Percentiles rank a stretch among this genome's conserved stretches.
phyloP scores from a whole-genome alignment of 2,329 filamentous ascomycete genomes.

The Xylaria polymorpha region DNA sequence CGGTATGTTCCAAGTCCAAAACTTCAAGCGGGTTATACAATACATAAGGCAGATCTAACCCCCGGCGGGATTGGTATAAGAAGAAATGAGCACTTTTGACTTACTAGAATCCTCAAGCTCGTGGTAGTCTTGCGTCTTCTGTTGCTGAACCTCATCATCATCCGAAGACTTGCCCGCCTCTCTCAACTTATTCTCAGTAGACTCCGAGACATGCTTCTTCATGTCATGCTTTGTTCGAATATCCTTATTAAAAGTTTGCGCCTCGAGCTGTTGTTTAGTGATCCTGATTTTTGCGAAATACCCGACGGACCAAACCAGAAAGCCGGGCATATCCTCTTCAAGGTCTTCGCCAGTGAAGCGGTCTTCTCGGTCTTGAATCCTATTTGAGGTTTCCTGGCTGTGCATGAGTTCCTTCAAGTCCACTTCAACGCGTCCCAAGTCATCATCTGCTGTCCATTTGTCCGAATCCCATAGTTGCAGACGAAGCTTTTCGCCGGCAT shows the following conservation, averaged over 20 bases:
- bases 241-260: constrained; percentile 69
- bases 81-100: constrained; percentile 1
- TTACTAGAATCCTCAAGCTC: constrained; percentile 64
- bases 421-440: constrained; percentile 78
- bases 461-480: constrained; percentile 83
- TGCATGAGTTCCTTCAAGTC: constrained; percentile 74
- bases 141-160: constrained; percentile 72
- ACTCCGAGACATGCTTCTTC: constrained; percentile 65
- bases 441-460: constrained; percentile 77
- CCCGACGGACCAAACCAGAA: constrained; percentile 75
- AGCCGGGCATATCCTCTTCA: constrained; percentile 75
- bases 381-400: constrained; percentile 67
- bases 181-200: constrained; percentile 71
- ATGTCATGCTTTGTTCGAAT: constrained; percentile 69
- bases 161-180: constrained; percentile 70
- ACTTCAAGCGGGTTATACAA: not conserved
- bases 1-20: not conserved
- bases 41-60: not conserved
- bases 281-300: constrained; percentile 77
- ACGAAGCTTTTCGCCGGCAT: constrained; percentile 75
- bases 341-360: constrained; percentile 73
- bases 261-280: constrained; percentile 68
- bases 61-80: too few relatives aligned
- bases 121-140: constrained; percentile 74
- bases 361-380: constrained; percentile 72